Evolutionary conservation across 495 filamentous ascomycete species (phyloP).

Genomic region (Neurospora pannonica): DNA sequence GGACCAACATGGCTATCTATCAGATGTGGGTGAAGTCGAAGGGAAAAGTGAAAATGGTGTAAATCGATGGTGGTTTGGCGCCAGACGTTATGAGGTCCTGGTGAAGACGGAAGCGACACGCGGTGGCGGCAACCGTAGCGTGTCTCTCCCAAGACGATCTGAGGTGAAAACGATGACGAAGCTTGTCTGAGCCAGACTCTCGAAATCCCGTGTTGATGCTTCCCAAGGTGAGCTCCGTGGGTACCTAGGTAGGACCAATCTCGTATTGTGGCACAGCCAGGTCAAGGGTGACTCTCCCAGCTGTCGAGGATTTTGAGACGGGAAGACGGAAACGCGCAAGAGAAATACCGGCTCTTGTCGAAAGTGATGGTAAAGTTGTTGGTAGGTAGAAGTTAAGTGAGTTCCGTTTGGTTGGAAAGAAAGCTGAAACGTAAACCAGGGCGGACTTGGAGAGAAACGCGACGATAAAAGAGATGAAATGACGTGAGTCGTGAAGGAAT

Average conservation of each 20-base stretch:
- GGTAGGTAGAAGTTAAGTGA: not conserved
- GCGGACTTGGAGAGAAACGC: not conserved
- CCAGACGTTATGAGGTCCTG: not conserved
- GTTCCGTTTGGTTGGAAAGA: not conserved
- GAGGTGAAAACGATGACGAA: not conserved
- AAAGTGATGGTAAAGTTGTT: not conserved
- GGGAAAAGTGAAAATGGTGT: not conserved
- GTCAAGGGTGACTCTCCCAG: not conserved
- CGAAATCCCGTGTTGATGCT: constrained; percentile 1
- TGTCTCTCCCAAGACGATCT: not conserved
- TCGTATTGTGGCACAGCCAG: constrained; percentile 12
- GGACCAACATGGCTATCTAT: constrained; percentile 10
- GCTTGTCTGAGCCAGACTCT: not conserved
- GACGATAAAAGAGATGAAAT: not conserved
- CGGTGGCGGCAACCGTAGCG: not conserved
- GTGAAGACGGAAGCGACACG: not conserved
- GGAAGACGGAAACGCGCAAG: not conserved
- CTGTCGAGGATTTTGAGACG: not conserved
- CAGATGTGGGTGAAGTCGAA: not conserved
- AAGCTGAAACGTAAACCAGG: not conserved
- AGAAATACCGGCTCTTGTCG: not conserved
- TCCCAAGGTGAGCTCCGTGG: not conserved
- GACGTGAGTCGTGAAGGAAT: not conserved
- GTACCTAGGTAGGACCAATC: constrained; percentile 14
- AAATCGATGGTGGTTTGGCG: not conserved